Conservation (phyloP, 176 grass and related monocot species). For the Phyllostachys edulis region DNA sequence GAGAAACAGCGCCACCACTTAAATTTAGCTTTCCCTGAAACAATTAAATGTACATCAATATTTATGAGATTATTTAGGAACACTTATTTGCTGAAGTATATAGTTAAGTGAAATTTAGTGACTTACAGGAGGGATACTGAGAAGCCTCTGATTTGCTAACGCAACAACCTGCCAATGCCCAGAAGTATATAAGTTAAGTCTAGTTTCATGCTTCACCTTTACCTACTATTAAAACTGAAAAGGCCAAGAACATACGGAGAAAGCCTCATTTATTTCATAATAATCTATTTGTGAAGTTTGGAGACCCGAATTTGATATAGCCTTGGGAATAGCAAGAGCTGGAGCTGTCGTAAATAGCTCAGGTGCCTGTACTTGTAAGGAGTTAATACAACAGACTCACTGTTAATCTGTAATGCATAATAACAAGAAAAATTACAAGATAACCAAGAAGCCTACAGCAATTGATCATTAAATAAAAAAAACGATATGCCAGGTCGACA, state of each 20-base stretch:
- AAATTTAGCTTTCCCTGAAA: constrained; percentile 76
- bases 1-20: constrained; percentile 91
- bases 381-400: background rate
- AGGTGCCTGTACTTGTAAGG: constrained; percentile 61
- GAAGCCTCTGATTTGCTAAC: constrained; percentile 89
- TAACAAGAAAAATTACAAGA: background rate
- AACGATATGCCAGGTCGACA: background rate
- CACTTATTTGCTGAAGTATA: background rate
- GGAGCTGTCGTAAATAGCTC: constrained; percentile 90
- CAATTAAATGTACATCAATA: constrained; percentile 6
- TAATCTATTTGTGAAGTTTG: constrained; percentile 74
- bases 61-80: background rate
- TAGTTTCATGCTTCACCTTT: constrained; percentile 2
- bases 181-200: constrained; percentile 16
- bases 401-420: background rate
- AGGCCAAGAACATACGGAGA: constrained; percentile 55
- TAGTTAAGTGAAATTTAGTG: background rate
- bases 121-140: constrained; percentile 78
- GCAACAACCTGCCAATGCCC: constrained; percentile 72
- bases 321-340: constrained; percentile 94
- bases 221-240: constrained; percentile 8
- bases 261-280: constrained; percentile 97
- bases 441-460: background rate
- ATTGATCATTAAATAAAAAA: background rate
- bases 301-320: constrained; percentile 75